phyloP scores from a whole-genome alignment of 352 stramenopile species.

The Globisporangium cylindrosporum region DNA sequence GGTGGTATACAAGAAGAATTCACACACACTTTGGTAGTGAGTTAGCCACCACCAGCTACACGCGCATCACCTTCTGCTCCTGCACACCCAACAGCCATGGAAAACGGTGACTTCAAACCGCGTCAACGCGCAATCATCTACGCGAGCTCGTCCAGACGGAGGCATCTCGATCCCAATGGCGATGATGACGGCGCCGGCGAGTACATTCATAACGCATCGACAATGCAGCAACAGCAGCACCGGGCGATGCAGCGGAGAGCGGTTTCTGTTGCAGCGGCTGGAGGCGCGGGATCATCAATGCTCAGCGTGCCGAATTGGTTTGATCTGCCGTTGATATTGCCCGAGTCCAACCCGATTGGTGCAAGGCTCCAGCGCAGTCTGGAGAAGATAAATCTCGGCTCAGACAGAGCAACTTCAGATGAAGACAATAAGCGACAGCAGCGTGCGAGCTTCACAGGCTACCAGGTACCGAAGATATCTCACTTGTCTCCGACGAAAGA shows the following conservation, averaged over 20 bases:
- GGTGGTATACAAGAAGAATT: not conserved
- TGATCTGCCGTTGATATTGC: conserved; percentile 58
- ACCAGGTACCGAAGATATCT: conserved; percentile 46
- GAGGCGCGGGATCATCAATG: not conserved
- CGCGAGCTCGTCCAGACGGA: conserved; percentile 11
- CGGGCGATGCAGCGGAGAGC: conserved; percentile 1
- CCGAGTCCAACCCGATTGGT: conserved; percentile 34
- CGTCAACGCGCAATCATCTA: conserved; percentile 40
- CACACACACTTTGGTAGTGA: not conserved
- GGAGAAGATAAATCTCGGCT: not conserved
- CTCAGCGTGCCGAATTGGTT: conserved; percentile 49
- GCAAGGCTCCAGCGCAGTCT: conserved; percentile 44
- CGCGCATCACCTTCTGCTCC: not conserved
- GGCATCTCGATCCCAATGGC: conserved; percentile 2
- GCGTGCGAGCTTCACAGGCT: not conserved
- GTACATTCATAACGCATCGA: not conserved
- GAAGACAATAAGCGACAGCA: not conserved
- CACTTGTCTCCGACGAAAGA: conserved; percentile 26
- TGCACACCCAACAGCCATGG: conserved; percentile 3
- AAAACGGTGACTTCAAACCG: conserved; percentile 5
- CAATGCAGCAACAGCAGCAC: conserved; percentile 6
- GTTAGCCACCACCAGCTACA: not conserved
- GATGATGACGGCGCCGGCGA: not conserved
- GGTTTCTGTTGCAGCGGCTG: not conserved
- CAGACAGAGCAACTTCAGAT: not conserved